These are phyloP conservation scores for Rhodotorula taiwanensis DNA, from an alignment of 768 basidiomycete species.

Conservation along the genomic window DNA sequence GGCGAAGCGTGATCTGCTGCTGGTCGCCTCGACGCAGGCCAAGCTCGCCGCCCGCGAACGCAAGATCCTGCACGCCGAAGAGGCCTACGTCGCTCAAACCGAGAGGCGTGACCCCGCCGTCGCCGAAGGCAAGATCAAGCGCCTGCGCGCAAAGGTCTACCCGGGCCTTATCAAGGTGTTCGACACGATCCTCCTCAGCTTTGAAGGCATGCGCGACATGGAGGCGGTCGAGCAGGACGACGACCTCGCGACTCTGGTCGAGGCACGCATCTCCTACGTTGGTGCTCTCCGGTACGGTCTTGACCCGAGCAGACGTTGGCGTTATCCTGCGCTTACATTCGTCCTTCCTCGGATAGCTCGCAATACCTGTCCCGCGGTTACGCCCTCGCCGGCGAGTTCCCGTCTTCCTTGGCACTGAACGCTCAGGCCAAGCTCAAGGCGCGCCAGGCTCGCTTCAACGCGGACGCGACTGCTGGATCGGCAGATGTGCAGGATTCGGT, in stretches of 20 bases:
- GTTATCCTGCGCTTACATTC: too few relatives aligned
- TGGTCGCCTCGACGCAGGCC: slow-evolving; percentile 51
- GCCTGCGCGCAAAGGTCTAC: slow-evolving; percentile 65
- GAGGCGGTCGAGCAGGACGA: slow-evolving; percentile 82
- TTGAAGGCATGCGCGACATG: slow-evolving; percentile 73
- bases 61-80: slow-evolving; percentile 26
- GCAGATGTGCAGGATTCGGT: slow-evolving; percentile 36
- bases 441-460: slow-evolving; percentile 59
- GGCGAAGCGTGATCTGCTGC: slow-evolving; percentile 77
- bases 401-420: slow-evolving; percentile 63
- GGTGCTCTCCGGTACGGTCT: slow-evolving; percentile 60
- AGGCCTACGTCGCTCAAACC: slow-evolving; percentile 33
- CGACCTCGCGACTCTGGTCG: slow-evolving; percentile 69
- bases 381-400: slow-evolving; percentile 49
- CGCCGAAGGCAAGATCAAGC: slow-evolving; percentile 46
- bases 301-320: too few relatives aligned
- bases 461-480: slow-evolving; percentile 51
- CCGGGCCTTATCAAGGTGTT: slow-evolving; percentile 78
- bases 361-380: slow-evolving; percentile 72
- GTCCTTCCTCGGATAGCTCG: slow-evolving; percentile 51
- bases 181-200: slow-evolving; percentile 75
- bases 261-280: slow-evolving; percentile 56
- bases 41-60: slow-evolving; percentile 26
- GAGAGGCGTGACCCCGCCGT: slow-evolving; percentile 40
- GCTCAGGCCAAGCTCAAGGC: slow-evolving; percentile 66